Base-by-base conservation (phyloP, 331 rosid genomes). In the Acacia concinna region DNA sequence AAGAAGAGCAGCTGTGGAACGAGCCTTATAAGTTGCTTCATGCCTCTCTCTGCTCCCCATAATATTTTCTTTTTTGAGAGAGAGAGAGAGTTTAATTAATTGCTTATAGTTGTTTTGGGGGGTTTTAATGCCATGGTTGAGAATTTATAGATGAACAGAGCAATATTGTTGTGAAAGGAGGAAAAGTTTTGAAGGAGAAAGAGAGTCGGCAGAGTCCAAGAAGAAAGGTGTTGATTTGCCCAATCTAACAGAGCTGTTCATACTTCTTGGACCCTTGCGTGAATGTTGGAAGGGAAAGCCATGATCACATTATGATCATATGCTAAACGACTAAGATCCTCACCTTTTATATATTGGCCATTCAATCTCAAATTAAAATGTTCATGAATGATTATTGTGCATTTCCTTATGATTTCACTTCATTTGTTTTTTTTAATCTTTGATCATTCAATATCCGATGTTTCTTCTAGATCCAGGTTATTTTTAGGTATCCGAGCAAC, bases 191-290 rank as follows among this genome's bases (percentile, higher is more conserved):
- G 79, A 23, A 72, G 79, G 34, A 84, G 91, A 79, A 83, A 72
- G 92, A 87, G 94, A 90, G 87, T 96, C 89, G 88, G 91, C 85
- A 82, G 88, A 69, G 84, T 81, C 88, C 92, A 92, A 91, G 84
- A 78, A 71, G 90, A 92, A 91, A 91, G 86, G 84, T 47, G 97
- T 64, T 78, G 79, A 40, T 81, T 78, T 74, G 89, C 87, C 85
- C 91, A 93, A 93, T 91, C 91, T 89, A 88, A 74, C 40, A 17
- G 40, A 15, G 68, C 21, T 31, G 40, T 62, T 62, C 21, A 27
- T 59, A 5, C 13, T 30, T 31, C 40, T 30, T 62, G 81, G 3
- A 41, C 38, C 35, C 37, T 60, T 73, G 88, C 31, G 88, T 80
- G 67, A 69, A 81, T 68, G 87, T 84, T 30, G 86, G 86, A 85